These are phyloP conservation scores for Tylopilus vinaceipallidus DNA, from an alignment of 768 basidiomycete genomes.

Conservation along the genomic window DNA sequence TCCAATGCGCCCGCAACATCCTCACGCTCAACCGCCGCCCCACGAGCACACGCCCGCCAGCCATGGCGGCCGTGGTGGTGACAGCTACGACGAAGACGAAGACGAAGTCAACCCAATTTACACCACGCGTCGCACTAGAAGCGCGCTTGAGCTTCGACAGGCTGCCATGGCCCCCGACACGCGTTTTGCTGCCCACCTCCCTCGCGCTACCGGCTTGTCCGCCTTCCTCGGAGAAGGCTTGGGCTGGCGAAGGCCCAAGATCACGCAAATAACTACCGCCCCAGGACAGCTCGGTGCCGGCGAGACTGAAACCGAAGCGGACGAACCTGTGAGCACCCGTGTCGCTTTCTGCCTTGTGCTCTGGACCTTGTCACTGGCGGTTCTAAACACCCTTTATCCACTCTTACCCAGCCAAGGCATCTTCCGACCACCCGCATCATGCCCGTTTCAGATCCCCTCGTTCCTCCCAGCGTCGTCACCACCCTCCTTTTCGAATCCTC, in stretches of 20 bases:
- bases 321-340: slow-evolving; percentile 60
- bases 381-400: slow-evolving; percentile 9
- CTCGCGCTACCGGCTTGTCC: slow-evolving; percentile 21
- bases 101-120: slow-evolving; percentile 9
- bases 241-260: slow-evolving; percentile 38
- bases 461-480: slow-evolving; percentile 49
- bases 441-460: slow-evolving; percentile 46
- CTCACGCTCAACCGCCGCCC: not conserved
- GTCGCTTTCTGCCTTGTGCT: not conserved
- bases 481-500: slow-evolving; percentile 68
- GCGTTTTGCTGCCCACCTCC: slow-evolving; percentile 9
- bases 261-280: slow-evolving; percentile 55
- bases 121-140: slow-evolving; percentile 22
- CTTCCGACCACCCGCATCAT: slow-evolving; percentile 69
- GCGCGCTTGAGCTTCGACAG: slow-evolving; percentile 21
- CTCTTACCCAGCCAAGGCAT: slow-evolving; percentile 48
- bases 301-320: slow-evolving; percentile 77
- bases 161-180: not conserved
- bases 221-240: slow-evolving; percentile 26
- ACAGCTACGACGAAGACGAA: not conserved
- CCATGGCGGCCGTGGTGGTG: not conserved
- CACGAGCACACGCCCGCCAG: not conserved
- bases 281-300: slow-evolving; percentile 61
- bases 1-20: not conserved
- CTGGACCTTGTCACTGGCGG: not conserved